Evolutionary conservation across 2,329 filamentous ascomycete species (phyloP), one percentile per base, ranked within the genome.

Genomic region (Cadophora gregata): DNA sequence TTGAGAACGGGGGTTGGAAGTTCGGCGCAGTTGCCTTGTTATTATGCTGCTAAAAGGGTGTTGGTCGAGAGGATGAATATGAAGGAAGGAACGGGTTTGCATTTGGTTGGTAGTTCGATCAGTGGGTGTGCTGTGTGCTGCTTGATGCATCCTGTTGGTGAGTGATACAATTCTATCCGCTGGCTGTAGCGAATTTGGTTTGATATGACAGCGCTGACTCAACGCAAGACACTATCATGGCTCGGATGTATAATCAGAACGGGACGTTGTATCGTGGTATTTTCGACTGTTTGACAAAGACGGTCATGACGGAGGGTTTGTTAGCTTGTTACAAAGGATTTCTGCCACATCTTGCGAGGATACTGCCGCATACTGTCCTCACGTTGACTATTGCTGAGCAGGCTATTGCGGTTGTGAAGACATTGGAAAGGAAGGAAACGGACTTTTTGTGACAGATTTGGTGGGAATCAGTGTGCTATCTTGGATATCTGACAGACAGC

Each of bases 251-350:
- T 84, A 99, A 99, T 83, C 96, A 99, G 80, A 96, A 94, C 69
- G 96, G 96, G 61, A 97, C 97, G 77, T 85, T 99, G n/a, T 99
- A 99, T 84, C 90, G 86, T 72, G 92, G 94, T 66, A 93, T 96
- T 3, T 92, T 97, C 70, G 96, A 99, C 81, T 99, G 96, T 78
- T 80, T 98, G 67, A 88, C 86, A 78, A 94, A 97, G 81, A 99
- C 96, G 0, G 85, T 99, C 68, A 90, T 89, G 77, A 97, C 93
- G 0, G 96, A 99, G 79, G 96, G 96, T 24, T 75, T 97, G 62
- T 81, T 98, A 56, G 96, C 96, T 68, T 92, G 99, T 66, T 99
- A 99, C 84, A 99, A 99, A 84, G 96, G 96, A 67, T 97, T 96
- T 83, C 88, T 97, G 76, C 96, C 96, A 19, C 96, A 99, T 81